phyloP scores from a whole-genome alignment of 164 flowering plant genomes.

The Dillenia turbinata region DNA sequence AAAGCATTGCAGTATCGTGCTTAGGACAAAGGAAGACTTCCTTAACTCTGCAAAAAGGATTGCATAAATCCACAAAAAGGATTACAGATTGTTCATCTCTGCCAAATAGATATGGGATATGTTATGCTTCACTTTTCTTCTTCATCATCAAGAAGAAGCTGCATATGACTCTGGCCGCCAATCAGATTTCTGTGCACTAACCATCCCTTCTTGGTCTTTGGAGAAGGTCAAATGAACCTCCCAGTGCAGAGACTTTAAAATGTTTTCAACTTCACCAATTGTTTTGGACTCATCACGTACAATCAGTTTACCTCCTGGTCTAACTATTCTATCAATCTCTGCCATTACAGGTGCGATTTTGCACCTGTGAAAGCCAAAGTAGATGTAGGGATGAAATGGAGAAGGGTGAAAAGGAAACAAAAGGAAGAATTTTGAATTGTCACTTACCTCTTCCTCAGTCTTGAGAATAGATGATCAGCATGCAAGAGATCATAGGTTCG shows the following conservation, averaged over 20 bases:
- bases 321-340: slow-evolving; percentile 73
- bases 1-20: not conserved
- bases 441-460: slow-evolving; percentile 50
- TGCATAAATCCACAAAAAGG: not conserved
- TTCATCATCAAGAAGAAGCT: slow-evolving; percentile 29
- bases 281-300: slow-evolving; percentile 59
- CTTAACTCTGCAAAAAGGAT: slow-evolving; percentile 4
- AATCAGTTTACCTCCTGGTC: slow-evolving; percentile 83
- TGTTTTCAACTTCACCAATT: slow-evolving; percentile 57
- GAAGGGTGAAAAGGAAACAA: not conserved
- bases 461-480: slow-evolving; percentile 88
- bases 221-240: slow-evolving; percentile 69
- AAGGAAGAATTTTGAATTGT: not conserved
- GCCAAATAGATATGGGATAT: too few relatives aligned
- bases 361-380: slow-evolving; percentile 47
- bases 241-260: slow-evolving; percentile 78
- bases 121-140: not conserved
- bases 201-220: slow-evolving; percentile 62
- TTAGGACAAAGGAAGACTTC: slow-evolving; percentile 1
- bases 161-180: slow-evolving; percentile 55
- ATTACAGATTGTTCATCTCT: not conserved
- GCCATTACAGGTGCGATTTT: slow-evolving; percentile 55
- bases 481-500: slow-evolving; percentile 85
- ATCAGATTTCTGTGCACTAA: slow-evolving; percentile 63
- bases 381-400: not conserved